phyloP scores from a whole-genome alignment of 176 grass and related monocot genomes.

The Phoenix dactylifera region DNA sequence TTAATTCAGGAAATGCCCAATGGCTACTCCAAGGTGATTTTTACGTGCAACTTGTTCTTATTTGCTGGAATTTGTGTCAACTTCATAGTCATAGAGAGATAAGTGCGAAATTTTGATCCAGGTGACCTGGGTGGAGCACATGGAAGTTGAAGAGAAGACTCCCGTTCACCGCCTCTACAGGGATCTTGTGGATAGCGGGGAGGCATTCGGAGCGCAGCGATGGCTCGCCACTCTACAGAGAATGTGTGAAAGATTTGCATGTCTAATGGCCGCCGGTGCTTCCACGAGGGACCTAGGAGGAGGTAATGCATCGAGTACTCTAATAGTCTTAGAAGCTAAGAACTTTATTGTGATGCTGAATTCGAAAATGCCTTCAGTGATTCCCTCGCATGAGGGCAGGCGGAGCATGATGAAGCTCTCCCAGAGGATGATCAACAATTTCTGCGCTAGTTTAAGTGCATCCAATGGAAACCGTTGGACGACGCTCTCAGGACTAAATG shows the following conservation, averaged over 20 bases:
- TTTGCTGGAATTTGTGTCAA: background rate
- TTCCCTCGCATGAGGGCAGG: slow-evolving; percentile 49
- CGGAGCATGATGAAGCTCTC: slow-evolving; percentile 94
- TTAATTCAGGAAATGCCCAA: slow-evolving; percentile 80
- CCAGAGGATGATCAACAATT: slow-evolving; percentile 86
- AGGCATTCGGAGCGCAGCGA: slow-evolving; percentile 67
- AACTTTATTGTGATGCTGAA: too few relatives aligned
- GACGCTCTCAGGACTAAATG: slow-evolving; percentile 36
- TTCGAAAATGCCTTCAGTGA: slow-evolving; percentile 26
- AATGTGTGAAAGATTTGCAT: slow-evolving; percentile 63
- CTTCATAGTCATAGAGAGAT: background rate
- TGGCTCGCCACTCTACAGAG: slow-evolving; percentile 76
- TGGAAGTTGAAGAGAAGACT: slow-evolving; percentile 68
- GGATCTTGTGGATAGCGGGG: slow-evolving; percentile 60
- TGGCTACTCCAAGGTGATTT: slow-evolving; percentile 68
- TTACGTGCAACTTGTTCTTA: background rate
- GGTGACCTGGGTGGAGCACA: slow-evolving; percentile 90
- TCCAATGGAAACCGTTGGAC: slow-evolving; percentile 74
- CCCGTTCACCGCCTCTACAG: slow-evolving; percentile 48
- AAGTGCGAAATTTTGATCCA: slow-evolving; percentile 8
- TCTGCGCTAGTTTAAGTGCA: slow-evolving; percentile 62
- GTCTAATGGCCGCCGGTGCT: slow-evolving; percentile 30
- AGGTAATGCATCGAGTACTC: too few relatives aligned
- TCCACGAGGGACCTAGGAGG: slow-evolving; percentile 44
- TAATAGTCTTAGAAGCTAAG: too few relatives aligned